Percentiles rank a stretch among this genome's conserved stretches.
phyloP scores from a whole-genome alignment of 768 basidiomycete genomes.

The Rhodocollybia butyracea region DNA sequence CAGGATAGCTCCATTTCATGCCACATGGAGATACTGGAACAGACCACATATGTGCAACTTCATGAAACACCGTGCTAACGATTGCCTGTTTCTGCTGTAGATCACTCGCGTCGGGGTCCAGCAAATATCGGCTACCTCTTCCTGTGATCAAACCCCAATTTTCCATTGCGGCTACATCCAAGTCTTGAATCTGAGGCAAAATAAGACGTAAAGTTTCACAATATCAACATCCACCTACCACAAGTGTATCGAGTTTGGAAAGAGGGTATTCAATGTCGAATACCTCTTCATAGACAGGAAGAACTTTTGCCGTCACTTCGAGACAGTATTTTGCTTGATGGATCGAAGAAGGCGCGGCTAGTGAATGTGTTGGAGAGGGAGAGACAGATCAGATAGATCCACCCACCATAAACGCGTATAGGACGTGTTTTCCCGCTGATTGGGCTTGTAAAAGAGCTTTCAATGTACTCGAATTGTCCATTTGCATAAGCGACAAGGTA shows the following conservation, averaged over 20 bases:
- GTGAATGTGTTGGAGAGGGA: neutral
- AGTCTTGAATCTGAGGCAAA: neutral
- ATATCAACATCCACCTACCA: slow-evolving; percentile 41
- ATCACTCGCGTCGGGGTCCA: slow-evolving; percentile 72
- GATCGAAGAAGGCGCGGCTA: slow-evolving; percentile 57
- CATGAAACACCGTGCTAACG: slow-evolving; percentile 77
- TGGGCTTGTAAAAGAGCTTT: slow-evolving; percentile 56
- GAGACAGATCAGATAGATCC: slow-evolving; percentile 48
- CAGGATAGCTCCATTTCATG: neutral
- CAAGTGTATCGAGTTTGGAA: slow-evolving; percentile 92
- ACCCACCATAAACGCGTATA: slow-evolving; percentile 57
- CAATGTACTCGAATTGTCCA: slow-evolving; percentile 53
- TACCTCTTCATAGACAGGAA: slow-evolving; percentile 89
- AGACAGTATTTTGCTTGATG: slow-evolving; percentile 84
- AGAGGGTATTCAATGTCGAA: slow-evolving; percentile 92
- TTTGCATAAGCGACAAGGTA: slow-evolving; percentile 71
- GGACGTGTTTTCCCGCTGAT: slow-evolving; percentile 58
- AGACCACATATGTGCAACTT: slow-evolving; percentile 84
- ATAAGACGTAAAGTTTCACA: slow-evolving; percentile 5
- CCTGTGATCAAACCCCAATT: slow-evolving; percentile 95
- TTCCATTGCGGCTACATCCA: slow-evolving; percentile 74
- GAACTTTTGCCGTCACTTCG: slow-evolving; percentile 76
- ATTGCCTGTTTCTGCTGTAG: slow-evolving; percentile 74
- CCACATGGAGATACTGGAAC: neutral
- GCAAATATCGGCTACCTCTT: slow-evolving; percentile 73